Evolutionary conservation across 306 rosid species (phyloP), one percentile per base, ranked within the genome.

Genomic region (Quercus cerris): DNA sequence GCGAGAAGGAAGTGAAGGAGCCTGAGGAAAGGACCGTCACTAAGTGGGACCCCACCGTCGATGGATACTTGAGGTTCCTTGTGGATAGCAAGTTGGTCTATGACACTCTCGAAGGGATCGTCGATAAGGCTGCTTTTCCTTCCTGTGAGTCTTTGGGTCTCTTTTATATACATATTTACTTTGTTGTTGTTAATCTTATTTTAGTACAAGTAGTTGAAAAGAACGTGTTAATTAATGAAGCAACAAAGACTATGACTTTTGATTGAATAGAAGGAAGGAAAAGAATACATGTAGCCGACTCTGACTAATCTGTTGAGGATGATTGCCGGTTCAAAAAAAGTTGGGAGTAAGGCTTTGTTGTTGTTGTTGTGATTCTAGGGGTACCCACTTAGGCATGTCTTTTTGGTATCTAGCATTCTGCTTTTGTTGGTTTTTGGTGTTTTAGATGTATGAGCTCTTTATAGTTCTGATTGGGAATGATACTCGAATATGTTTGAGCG

Each of bases 11-110:
- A 4, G 94, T 83, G 2, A 88, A 82, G 69, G 86, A 89, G 71
- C 98, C 99, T 0, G 87, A 96, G 83, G 98, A 96, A 72, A 71
- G 70, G 56, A 70, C 92, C 0, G 90, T 96, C 30, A 78, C 90
- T 1, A 89, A 93, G 74, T 96, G 99, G 99, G 93, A 91, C 2
- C 98, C 98, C 0, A 75, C 88, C 0, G 56, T 93, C 76, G 90
- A 93, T 15, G 99, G 99, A 4, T 96, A 96, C 80, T 63, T 96
- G 85, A 90, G 44, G 82, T 96, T 93, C 49, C 97, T 96, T 46
- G 97, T 96, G 18, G 97, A 91, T 41, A 96, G 97, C 80, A 96
- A 96, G 80, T 41, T 91, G 56, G 97, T 96, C 62, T 96, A 96
- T 66, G 97, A 93, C 66, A 96, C 97, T 1, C 89, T 96, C 0